Base-by-base conservation (phyloP, 768 basidiomycete species). In the Kwoniella europaea region DNA sequence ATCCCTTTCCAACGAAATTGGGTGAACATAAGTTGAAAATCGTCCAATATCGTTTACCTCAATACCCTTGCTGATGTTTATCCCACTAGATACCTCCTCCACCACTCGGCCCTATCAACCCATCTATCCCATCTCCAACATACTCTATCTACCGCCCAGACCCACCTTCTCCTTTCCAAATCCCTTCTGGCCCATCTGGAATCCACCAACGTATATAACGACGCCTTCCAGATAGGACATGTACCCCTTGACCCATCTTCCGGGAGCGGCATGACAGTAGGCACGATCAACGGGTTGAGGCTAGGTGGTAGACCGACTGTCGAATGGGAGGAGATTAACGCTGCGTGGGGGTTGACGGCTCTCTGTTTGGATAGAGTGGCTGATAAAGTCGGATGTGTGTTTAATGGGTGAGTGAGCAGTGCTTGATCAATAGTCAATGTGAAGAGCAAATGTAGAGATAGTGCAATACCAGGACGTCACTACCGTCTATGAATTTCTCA, bases 301-400 rank as follows among this genome's bases (percentile, higher is more conserved):
- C 84, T 98, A 22, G 97, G 97, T 3, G 89, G 95, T 72, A 90
- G 95, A 10, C 73, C 69, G 10, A 72, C 93, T 90, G 95, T 98
- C 41, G 97, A 98, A 80, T 99, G 95, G 95, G 89, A 93, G 2
- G 97, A 99, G 84, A 94, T 98, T 82, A 98, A 98, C 79, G 97
- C 97, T 12, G 97, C 97, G 18, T 97, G 96, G 94, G 97, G 97
- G 1, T 91, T 97, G 80, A 93, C 95, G 0, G 86, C 96, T n/a
- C 87, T 98, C 18, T 86, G 98, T 67, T 85, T 98, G 44, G 92
- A 96, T 79, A 93, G 93, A 7, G 89, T 99, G 60, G 93, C 93
- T 12, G 87, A 91, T 66, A 99, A 98, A 84, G 88, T 97, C 15
- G 94, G 93, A 71, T 93, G 90, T 78, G 89, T 88, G 4, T 98